These are phyloP conservation scores for Bruguiera sexangula DNA, from an alignment of 345 rosid species.

Conservation along the genomic window DNA sequence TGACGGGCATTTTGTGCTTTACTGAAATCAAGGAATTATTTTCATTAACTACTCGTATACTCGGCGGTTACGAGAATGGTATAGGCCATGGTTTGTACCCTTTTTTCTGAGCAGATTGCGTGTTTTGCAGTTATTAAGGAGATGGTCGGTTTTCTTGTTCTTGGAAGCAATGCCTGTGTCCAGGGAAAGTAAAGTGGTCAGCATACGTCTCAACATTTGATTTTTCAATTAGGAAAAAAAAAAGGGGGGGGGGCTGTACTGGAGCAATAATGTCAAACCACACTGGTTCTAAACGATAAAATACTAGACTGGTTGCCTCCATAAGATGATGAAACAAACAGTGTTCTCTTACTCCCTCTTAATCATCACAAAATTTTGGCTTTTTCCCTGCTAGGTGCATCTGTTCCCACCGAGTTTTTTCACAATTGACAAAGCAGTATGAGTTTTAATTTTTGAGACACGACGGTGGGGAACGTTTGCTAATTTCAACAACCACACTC, in stretches of 20 bases:
- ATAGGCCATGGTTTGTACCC: conserved; percentile 1
- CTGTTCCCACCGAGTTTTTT: background rate
- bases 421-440: no score
- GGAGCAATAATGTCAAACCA: conserved; percentile 1
- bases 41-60: background rate
- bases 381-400: background rate
- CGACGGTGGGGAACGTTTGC: no score
- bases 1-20: conserved; percentile 18
- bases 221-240: no score
- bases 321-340: conserved; percentile 15
- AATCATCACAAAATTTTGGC: background rate
- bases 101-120: conserved; percentile 12
- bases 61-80: conserved; percentile 34
- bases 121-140: conserved; percentile 6
- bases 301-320: conserved; percentile 1
- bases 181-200: background rate
- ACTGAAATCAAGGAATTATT: conserved; percentile 50
- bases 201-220: background rate
- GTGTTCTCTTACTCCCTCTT: background rate
- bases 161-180: background rate
- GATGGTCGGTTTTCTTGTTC: background rate
- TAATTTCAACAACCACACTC: background rate
- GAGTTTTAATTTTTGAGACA: no score
- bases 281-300: background rate
- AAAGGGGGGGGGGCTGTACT: background rate